Evolutionary conservation across 768 basidiomycete genomes (phyloP), one percentile per base, ranked within the genome.

Genomic region (Kwoniella sp.): DNA sequence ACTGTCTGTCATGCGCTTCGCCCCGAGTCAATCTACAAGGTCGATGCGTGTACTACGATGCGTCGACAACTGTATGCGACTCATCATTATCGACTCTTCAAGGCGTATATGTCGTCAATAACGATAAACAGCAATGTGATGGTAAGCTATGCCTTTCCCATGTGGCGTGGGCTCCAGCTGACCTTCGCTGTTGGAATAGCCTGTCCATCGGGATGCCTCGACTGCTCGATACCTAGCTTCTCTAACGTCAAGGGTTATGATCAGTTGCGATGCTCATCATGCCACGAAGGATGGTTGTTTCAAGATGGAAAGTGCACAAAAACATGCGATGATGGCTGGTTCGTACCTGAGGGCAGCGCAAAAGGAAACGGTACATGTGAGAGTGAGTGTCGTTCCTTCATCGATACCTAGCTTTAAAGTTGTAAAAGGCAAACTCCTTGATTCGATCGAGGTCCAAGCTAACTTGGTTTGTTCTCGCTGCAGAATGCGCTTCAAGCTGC

Each of bases 231-330:
- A 12, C 78, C 78, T 1, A 58, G 53, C 21, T 79, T 79, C 60
- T 71, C 74, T 0, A 58, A 69, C 10, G 40, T 63, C 7, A 60
- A 73, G 9, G 21, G 48, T 0, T 66, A 59, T 37, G 25, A 51
- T 8, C 59, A 63, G 13, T 33, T 71, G 27, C 52, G 29, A 51
- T 79, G 77, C 51, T 55, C 66, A 5, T 47, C 73, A 13, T 79
- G 78, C 52, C 75, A 75, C 44, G 71, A 78, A 40, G 78, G 78
- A 3, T 77, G 68, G 55, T 64, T 79, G 3, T 57, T 79, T 19
- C 55, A 78, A 48, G 54, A 60, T 48, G 73, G 75, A 0, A 25
- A 50, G 19, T 79, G 78, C 49, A 70, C 74, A 0, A 49, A 70
- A 64, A 62, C 21, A 21, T 79, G 78, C 40, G 30, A 55, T 17